phyloP scores from a whole-genome alignment of 2,329 filamentous ascomycete species.

The Xylaria sp. region DNA sequence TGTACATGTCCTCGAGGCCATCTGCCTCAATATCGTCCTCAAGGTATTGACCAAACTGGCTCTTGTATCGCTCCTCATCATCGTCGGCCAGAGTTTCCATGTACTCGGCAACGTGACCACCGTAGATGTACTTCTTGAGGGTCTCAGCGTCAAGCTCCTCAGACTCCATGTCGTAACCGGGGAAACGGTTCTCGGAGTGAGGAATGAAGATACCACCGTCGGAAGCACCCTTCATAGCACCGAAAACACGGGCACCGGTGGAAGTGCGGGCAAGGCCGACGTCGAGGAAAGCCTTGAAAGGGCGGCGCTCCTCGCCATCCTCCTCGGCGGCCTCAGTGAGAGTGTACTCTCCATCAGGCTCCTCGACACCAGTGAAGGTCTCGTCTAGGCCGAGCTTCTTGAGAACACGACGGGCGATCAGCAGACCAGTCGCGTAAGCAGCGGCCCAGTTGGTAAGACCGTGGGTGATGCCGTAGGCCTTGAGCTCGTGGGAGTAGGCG shows the following conservation, averaged over 20 bases:
- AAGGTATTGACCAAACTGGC: conserved; percentile 97
- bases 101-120: conserved; percentile 98
- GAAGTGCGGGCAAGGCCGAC: conserved; percentile 97
- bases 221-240: conserved; percentile 99
- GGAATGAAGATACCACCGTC: conserved; percentile 97
- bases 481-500: conserved; percentile 97
- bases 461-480: conserved; percentile 96
- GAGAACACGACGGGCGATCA: conserved; percentile 95
- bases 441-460: conserved; percentile 99
- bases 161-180: conserved; percentile 94
- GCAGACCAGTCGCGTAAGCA: conserved; percentile 95
- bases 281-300: conserved; percentile 99
- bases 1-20: conserved; percentile 95
- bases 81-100: conserved; percentile 99
- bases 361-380: conserved; percentile 94
- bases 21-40: conserved; percentile 97
- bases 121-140: conserved; percentile 99
- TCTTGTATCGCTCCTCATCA: conserved; percentile 99
- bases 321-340: conserved; percentile 94
- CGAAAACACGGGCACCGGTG: conserved; percentile 98
- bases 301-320: conserved; percentile 91
- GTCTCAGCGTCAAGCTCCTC: conserved; percentile 98
- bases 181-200: conserved; percentile 99
- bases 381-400: conserved; percentile 97
- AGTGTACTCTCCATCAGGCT: conserved; percentile 94